Evolutionary conservation across 2,329 filamentous ascomycete species (phyloP), one percentile per base, ranked within the genome.

Genomic region (Xylariales sp.): DNA sequence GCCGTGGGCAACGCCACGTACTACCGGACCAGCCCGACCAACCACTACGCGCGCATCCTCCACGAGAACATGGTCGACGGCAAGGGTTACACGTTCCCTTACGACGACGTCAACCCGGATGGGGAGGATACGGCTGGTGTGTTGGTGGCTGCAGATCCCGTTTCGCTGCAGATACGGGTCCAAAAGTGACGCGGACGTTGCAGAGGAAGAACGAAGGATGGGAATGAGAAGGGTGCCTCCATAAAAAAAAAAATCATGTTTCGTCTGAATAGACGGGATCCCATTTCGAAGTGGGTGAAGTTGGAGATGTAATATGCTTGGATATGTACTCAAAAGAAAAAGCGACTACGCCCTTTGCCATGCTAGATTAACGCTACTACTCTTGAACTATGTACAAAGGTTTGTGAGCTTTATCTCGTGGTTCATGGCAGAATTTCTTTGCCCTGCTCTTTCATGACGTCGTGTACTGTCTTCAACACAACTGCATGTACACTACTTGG

Each of bases 11-110:
- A 50, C 5, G 48, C 58, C 0, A 43, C 45, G 5, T 75, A 74
- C 52, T 75, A 76, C 47, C 55, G 49, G 3, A 44, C 33, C 4
- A 42, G 56, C 6, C 59, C 65, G 4, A 68, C 65, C 5, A 63
- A 61, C 43, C 76, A 81, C 49, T 84, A 80, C 48, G 63, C 74
- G 15, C 60, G 73, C 3, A 60, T 81, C 11, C 67, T 83, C 2
- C 80, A 83, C 54, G 57, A 68, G 15, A 66, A 73, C 17, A 75
- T 81, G 53, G 52, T 69, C 1, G 75, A 81, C 49, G 70, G 72
- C 0, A 62, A 65, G 32, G 81, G 80, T 0, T 85, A 84, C 48
- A 72, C 76, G 0, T 84, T 83, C 49, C 65, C 79, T 0, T 84
- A 83, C 44, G 81, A 84, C 47, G 80, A 84, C 51, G 79, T 84